Evolutionary conservation across 1,284 basidiomycete species (phyloP).

Genomic region (Pseudozyma sp.): DNA sequence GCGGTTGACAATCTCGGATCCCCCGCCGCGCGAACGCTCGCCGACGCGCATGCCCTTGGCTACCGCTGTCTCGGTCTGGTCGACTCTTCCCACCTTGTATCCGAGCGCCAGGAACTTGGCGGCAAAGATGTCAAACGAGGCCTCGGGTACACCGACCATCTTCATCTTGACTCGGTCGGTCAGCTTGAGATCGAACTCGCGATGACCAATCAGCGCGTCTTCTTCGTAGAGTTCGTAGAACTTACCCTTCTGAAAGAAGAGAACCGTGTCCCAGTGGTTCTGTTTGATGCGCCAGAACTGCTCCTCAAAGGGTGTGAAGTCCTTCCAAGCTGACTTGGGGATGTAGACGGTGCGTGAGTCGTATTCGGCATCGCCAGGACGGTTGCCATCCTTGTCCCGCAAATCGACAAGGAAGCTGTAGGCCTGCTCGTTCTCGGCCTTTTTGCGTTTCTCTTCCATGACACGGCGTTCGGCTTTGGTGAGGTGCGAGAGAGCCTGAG

Average conservation of each 20-base stretch:
- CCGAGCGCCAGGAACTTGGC: slow-evolving; percentile 75
- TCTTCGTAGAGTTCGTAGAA: slow-evolving; percentile 69
- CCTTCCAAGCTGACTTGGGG: slow-evolving; percentile 81
- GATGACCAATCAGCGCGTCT: slow-evolving; percentile 69
- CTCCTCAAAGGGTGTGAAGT: slow-evolving; percentile 95
- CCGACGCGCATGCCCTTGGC: slow-evolving; percentile 74
- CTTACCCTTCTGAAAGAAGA: slow-evolving; percentile 96
- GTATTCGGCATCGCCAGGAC: slow-evolving; percentile 86
- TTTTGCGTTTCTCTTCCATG: slow-evolving; percentile 72
- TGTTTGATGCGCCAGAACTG: slow-evolving; percentile 68
- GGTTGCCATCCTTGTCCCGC: slow-evolving; percentile 84
- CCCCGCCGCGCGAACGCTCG: slow-evolving; percentile 71
- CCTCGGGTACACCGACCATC: slow-evolving; percentile 93
- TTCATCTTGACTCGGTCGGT: slow-evolving; percentile 97
- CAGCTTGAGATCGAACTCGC: slow-evolving; percentile 72
- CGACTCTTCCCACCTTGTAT: slow-evolving; percentile 94
- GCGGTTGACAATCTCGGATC: slow-evolving; percentile 72
- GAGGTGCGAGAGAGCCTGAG: slow-evolving; percentile 74
- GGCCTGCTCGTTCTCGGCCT: slow-evolving; percentile 82
- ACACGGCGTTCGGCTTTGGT: slow-evolving; percentile 85
- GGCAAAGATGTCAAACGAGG: slow-evolving; percentile 78
- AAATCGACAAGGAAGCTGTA: slow-evolving; percentile 84
- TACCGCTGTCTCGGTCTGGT: slow-evolving; percentile 92
- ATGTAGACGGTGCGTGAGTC: slow-evolving; percentile 90
- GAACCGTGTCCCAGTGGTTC: slow-evolving; percentile 73